Conservation (phyloP, 1,139 yeast species). For the Hyphopichia pseudoburtonii region DNA sequence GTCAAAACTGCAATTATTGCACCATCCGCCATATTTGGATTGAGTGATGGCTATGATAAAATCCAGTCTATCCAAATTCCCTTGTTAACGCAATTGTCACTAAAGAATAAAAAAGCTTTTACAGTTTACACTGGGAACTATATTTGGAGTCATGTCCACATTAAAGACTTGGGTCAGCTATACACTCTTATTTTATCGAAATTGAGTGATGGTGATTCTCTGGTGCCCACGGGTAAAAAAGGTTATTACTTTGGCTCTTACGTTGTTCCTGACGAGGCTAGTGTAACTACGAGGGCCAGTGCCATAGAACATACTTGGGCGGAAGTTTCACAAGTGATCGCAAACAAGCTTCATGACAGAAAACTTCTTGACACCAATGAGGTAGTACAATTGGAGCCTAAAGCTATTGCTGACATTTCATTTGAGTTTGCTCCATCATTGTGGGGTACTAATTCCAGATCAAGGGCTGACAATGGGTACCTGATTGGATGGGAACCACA, state of each 20-base stretch:
- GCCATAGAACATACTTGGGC: conserved; percentile 30
- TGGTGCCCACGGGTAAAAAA: conserved; percentile 27
- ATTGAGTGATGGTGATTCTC: conserved; percentile 15
- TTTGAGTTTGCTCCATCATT: conserved; percentile 19
- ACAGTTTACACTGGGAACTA: conserved; percentile 32
- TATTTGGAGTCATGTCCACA: conserved; percentile 39
- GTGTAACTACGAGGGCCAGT: conserved; percentile 17
- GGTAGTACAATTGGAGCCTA: conserved; percentile 18
- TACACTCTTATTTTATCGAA: conserved; percentile 25
- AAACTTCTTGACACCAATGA: conserved; percentile 15
- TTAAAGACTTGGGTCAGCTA: conserved; percentile 35
- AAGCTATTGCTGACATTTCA: conserved; percentile 13
- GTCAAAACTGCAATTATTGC: conserved; percentile 22
- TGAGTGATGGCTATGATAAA: conserved; percentile 33
- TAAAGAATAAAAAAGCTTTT: conserved; percentile 25
- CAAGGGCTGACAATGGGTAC: conserved; percentile 26
- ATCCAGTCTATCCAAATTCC: conserved; percentile 36
- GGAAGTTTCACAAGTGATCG: conserved; percentile 27
- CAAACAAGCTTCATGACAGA: conserved; percentile 14
- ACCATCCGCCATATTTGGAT: conserved; percentile 26
- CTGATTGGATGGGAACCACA: conserved; percentile 26
- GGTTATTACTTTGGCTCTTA: conserved; percentile 40
- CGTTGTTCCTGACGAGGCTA: conserved; percentile 12
- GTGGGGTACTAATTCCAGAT: conserved; percentile 34
- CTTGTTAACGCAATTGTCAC: conserved; percentile 18